Evolutionary conservation across 1,284 basidiomycete genomes (phyloP).

Genomic region (Sporisorium scitamineum): DNA sequence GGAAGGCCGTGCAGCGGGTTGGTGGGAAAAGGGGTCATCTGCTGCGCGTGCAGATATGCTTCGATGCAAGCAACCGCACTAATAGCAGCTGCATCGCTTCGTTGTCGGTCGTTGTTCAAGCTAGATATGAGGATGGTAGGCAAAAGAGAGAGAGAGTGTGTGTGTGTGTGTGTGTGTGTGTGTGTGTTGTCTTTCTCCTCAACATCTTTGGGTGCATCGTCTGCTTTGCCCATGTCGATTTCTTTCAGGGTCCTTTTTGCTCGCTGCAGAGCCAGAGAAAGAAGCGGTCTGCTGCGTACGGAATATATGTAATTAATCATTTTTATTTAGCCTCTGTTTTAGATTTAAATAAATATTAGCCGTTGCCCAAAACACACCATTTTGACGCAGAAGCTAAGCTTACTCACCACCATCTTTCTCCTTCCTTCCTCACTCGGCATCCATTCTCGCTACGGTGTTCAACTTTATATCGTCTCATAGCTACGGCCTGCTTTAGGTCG

Average conservation of each 20-base stretch:
- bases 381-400: neutral
- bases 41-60: neutral
- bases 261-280: neutral
- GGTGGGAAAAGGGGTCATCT: constrained; percentile 12
- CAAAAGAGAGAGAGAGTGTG: neutral
- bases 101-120: neutral
- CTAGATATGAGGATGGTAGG: neutral
- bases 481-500: neutral
- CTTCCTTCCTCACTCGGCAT: neutral
- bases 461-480: neutral
- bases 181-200: too few species aligned
- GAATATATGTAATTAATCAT: neutral
- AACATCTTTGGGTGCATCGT: too few species aligned
- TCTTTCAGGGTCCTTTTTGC: neutral
- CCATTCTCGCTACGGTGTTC: neutral
- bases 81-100: constrained; percentile 9
- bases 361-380: constrained; percentile 4
- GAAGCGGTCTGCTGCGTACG: neutral
- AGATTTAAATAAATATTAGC: neutral
- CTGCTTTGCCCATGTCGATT: neutral
- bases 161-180: too few species aligned
- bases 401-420: neutral
- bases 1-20: neutral
- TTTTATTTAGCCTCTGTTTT: neutral
- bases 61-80: neutral